Base-by-base conservation (phyloP, 345 rosid species). In the Gossypium thurberi region DNA sequence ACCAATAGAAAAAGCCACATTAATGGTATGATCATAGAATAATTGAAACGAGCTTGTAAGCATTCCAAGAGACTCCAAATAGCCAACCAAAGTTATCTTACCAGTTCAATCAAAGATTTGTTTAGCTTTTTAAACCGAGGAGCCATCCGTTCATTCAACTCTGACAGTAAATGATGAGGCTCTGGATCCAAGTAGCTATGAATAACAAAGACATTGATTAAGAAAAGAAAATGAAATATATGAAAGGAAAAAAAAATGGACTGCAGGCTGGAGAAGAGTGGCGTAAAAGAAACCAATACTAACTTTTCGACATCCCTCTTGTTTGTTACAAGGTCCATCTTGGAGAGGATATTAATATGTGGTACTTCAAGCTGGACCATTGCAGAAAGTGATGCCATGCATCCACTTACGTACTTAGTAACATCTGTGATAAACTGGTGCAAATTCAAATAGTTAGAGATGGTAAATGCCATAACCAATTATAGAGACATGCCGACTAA, bases 331-430 rank as follows among this genome's bases (percentile, higher is more conserved):
- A 89, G 97, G 77, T 95, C 98, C 97, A 95, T 95, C 81, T 95
- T 95, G 48, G 98, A 87, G 80, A 95, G 92, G 74, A 92, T 84
- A 79, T 95, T 95, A 72, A 95, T 82, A 80, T 92, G 98, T 8
- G 99, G 99, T 79, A 95, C 69, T 76, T 95, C 98, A 72, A 95
- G 96, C 79, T 95, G 96, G 74, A 95, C 68, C 97, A 94, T 94
- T 57, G 98, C 98, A 71, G 98, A 88, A 67, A 92, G 98, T 72
- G 98, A 94, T 48, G 96, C 96, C 98, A 90, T 89, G 77, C 98
- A 94, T 48, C 97, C 98, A 75, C 98, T 92, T 46, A 92, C 88
- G 76, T 88, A 94, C 84, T 94, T 94, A 26, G 98, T 90, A 62
- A 90, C 95, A 79, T 94, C 97, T 4, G 91, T 88, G 55, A 92